Evolutionary conservation across 129 eudicot species (phyloP).

Genomic region (Tagetes erecta): DNA sequence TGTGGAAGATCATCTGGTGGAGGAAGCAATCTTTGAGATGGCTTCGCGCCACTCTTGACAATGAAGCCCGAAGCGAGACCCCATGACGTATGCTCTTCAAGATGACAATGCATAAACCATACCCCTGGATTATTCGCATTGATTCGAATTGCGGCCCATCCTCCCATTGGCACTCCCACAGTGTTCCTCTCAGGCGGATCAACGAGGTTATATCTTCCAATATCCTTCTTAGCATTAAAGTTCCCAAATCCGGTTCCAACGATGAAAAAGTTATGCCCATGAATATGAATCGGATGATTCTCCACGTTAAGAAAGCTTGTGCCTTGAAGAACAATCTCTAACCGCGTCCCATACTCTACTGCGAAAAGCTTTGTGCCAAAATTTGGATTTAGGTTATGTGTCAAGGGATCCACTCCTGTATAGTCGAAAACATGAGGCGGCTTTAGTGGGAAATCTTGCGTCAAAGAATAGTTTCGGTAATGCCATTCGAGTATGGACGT

Average conservation of each 20-base stretch:
- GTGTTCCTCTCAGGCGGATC: constrained; percentile 94
- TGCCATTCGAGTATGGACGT: constrained; percentile 59
- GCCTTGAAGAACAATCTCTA: constrained; percentile 73
- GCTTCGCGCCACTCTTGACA: constrained; percentile 50
- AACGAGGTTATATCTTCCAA: constrained; percentile 46
- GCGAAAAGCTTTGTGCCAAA: constrained; percentile 61
- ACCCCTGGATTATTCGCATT: constrained; percentile 81
- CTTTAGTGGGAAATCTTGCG: constrained; percentile 50
- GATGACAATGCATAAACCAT: constrained; percentile 85
- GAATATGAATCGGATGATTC: constrained; percentile 81
- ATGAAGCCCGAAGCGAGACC: constrained; percentile 71
- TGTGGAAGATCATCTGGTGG: constrained; percentile 70
- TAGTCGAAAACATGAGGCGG: constrained; percentile 65
- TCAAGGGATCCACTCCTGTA: constrained; percentile 59
- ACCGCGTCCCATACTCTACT: constrained; percentile 57
- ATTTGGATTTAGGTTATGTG: constrained; percentile 57
- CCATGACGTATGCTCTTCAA: constrained; percentile 82
- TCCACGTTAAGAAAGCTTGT: constrained; percentile 67
- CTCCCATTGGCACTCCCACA: constrained; percentile 76
- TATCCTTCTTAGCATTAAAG: constrained; percentile 49
- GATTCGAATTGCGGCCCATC: constrained; percentile 76
- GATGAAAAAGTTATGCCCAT: constrained; percentile 75
- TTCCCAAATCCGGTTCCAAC: constrained; percentile 79
- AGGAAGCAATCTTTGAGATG: constrained; percentile 61
- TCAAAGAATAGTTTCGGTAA: constrained; percentile 37